Evolutionary conservation across 805 yeast species (phyloP).

Genomic region (Wickerhamiella australiensis): DNA sequence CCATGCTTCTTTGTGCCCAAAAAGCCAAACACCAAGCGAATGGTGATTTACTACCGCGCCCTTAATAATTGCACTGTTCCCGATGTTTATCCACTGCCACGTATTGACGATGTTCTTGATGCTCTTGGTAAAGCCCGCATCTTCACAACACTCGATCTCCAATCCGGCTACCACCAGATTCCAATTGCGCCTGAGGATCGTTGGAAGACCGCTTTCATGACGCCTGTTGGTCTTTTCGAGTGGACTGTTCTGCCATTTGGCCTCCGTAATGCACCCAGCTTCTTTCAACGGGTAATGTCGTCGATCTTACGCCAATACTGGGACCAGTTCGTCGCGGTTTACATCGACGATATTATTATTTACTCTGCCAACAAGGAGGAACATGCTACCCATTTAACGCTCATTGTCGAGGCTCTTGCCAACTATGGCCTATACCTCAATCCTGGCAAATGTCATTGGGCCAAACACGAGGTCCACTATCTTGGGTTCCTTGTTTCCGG

Average conservation of each 20-base stretch:
- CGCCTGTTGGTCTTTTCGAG: not conserved
- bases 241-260: conserved; percentile 1
- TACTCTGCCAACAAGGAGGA: not conserved
- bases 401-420: not conserved
- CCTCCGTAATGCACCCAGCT: conserved; percentile 1
- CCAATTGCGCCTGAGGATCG: not conserved
- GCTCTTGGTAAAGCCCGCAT: not conserved
- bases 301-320: not conserved
- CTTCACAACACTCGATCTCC: not conserved
- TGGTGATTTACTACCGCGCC: not conserved
- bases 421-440: not conserved
- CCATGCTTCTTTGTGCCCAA: not conserved
- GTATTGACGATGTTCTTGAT: not conserved
- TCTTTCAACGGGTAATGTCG: not conserved
- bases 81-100: not conserved
- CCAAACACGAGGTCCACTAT: not conserved
- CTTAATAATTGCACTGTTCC: not conserved
- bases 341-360: not conserved
- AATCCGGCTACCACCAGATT: not conserved
- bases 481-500: not conserved
- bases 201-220: not conserved
- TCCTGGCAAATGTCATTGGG: not conserved
- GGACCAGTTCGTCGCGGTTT: not conserved
- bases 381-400: not conserved
- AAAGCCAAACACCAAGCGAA: not conserved